Evolutionary conservation across 352 stramenopile species (phyloP).

Genomic region (Pythium chondricola): DNA sequence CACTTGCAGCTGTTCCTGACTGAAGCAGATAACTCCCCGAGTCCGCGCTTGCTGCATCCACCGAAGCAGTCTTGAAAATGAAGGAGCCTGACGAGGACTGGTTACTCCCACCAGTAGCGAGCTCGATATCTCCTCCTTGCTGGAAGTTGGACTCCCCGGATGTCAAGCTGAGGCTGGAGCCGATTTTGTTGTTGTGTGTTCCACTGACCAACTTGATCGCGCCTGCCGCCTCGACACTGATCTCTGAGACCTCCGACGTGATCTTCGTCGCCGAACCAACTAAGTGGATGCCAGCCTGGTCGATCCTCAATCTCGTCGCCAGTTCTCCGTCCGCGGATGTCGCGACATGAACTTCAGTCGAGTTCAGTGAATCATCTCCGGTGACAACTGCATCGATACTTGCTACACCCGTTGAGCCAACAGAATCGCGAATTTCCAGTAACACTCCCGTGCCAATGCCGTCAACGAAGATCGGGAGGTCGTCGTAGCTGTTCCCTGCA

Average conservation of each 20-base stretch:
- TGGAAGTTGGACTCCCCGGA: constrained; percentile 31
- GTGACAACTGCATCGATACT: constrained; percentile 34
- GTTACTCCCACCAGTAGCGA: constrained; percentile 32
- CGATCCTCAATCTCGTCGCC: constrained; percentile 27
- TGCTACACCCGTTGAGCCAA: constrained; percentile 14
- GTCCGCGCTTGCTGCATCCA: constrained; percentile 1
- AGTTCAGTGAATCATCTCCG: constrained; percentile 5
- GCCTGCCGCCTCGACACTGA: constrained; percentile 28
- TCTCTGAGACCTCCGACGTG: constrained; percentile 36
- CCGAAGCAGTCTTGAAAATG: constrained; percentile 16
- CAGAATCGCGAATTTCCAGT: constrained; percentile 25
- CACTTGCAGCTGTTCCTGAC: constrained; percentile 5
- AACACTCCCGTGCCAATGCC: constrained; percentile 40
- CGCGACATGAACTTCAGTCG: constrained; percentile 32
- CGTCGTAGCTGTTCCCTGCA: constrained; percentile 35
- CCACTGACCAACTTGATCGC: constrained; percentile 24
- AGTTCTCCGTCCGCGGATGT: constrained; percentile 24
- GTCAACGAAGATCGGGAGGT: constrained; percentile 47
- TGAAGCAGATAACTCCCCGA: constrained; percentile 11
- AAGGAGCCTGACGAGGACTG: constrained; percentile 23
- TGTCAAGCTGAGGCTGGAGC: constrained; percentile 25
- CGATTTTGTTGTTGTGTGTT: constrained; percentile 29
- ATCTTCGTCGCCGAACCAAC: constrained; percentile 29
- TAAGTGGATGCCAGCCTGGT: constrained; percentile 28
- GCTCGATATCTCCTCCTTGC: constrained; percentile 29